phyloP scores from a whole-genome alignment of 768 basidiomycete genomes.

The Lactifluus echinatus region DNA sequence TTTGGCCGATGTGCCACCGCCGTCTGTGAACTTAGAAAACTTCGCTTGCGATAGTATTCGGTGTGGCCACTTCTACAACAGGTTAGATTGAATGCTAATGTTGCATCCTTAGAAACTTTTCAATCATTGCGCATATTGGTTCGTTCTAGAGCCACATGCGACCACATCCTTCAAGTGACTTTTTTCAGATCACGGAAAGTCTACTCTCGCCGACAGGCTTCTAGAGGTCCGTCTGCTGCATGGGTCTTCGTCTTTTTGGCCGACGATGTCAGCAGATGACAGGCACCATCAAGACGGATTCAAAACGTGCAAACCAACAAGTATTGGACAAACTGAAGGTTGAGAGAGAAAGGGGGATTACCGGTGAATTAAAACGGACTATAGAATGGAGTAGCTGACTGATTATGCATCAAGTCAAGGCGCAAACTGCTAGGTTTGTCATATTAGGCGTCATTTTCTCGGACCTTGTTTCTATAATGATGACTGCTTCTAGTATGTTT shows the following conservation, averaged over 20 bases:
- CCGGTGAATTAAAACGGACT: constrained; percentile 41
- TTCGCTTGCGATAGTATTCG: constrained; percentile 63
- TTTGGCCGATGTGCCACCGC: neutral
- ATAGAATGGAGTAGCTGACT: neutral
- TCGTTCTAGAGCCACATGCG: neutral
- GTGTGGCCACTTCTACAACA: constrained; percentile 30
- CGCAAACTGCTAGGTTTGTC: constrained; percentile 79
- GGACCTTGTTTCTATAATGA: constrained; percentile 13
- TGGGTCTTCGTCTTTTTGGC: neutral
- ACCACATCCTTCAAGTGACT: neutral
- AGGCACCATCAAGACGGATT: constrained; percentile 67
- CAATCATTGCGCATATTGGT: constrained; percentile 96
- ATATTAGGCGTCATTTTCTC: neutral
- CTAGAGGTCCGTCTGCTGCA: constrained; percentile 49
- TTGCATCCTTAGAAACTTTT: constrained; percentile 63
- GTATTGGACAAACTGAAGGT: constrained; percentile 93
- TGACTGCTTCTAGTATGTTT: constrained; percentile 56
- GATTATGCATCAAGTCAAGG: constrained; percentile 57
- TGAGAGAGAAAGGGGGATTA: constrained; percentile 93
- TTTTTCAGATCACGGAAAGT: constrained; percentile 82
- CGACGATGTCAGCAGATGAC: constrained; percentile 52
- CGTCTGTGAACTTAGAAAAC: constrained; percentile 43
- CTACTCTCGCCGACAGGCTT: constrained; percentile 83
- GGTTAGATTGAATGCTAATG: neutral
- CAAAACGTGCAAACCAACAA: constrained; percentile 66